These are phyloP conservation scores for Allium sativum DNA, from an alignment of 106 monocot species.

Conservation along the genomic window DNA sequence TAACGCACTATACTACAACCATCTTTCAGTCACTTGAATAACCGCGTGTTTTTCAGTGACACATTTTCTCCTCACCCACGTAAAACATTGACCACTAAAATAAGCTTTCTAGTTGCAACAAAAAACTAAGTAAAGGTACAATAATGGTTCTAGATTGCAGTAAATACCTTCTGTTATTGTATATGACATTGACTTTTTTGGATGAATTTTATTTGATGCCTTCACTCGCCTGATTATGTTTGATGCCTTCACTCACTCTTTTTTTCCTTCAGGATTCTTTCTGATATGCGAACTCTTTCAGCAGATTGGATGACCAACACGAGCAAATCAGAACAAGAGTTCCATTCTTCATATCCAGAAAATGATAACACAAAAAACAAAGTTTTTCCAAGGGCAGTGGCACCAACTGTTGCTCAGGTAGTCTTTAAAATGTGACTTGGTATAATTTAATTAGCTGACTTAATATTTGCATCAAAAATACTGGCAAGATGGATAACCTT, in stretches of 20 bases:
- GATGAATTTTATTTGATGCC: neutral
- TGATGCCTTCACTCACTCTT: neutral
- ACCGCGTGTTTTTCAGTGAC: neutral
- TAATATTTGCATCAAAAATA: too few relatives aligned
- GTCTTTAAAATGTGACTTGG: neutral
- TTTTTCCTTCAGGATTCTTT: slow-evolving; percentile 64
- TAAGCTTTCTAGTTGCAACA: neutral
- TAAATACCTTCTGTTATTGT: neutral
- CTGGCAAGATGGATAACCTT: too few relatives aligned
- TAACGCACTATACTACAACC: too few relatives aligned
- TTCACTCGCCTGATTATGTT: neutral
- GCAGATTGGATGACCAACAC: slow-evolving; percentile 99
- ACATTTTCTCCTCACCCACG: neutral
- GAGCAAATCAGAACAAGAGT: slow-evolving; percentile 59
- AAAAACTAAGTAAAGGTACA: neutral
- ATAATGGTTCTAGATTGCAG: neutral
- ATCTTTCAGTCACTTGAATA: too few relatives aligned
- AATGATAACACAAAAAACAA: slow-evolving; percentile 39
- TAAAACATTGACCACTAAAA: neutral
- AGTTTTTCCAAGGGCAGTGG: slow-evolving; percentile 87
- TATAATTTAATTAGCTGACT: too few relatives aligned
- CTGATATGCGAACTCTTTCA: slow-evolving; percentile 96
- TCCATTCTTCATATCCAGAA: slow-evolving; percentile 41
- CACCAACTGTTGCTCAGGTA: slow-evolving; percentile 94
- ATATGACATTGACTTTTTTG: neutral